phyloP scores from a whole-genome alignment of 2,329 filamentous ascomycete species.

The Alternaria consortialis region DNA sequence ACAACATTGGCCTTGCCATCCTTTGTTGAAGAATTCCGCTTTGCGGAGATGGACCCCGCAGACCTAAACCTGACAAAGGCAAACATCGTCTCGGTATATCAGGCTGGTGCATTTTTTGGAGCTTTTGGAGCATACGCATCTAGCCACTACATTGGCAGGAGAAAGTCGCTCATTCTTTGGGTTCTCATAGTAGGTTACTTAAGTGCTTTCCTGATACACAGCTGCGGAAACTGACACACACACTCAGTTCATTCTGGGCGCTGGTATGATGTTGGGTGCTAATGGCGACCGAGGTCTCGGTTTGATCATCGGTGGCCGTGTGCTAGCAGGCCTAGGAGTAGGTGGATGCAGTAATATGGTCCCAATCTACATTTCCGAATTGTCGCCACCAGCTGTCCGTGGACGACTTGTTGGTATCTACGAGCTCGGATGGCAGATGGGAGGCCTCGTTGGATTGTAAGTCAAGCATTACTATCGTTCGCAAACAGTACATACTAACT shows the following conservation, averaged over 20 bases:
- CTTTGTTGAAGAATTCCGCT: constrained; percentile 74
- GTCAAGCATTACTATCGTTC: constrained; percentile 44
- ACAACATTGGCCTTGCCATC: constrained; percentile 76
- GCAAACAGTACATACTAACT: constrained; percentile 51
- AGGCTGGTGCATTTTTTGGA: constrained; percentile 85
- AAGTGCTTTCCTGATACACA: neutral
- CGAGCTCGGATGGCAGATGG: constrained; percentile 61
- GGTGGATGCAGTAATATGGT: constrained; percentile 66
- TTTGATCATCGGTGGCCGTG: constrained; percentile 65
- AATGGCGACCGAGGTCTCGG: constrained; percentile 60
- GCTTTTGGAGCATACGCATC: constrained; percentile 65
- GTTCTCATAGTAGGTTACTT: constrained; percentile 54
- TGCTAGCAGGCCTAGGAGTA: constrained; percentile 66
- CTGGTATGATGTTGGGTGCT: constrained; percentile 73
- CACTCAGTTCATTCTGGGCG: constrained; percentile 68
- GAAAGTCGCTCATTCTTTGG: constrained; percentile 69
- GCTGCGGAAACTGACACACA: neutral
- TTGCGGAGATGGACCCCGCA: constrained; percentile 59
- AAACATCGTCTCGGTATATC: constrained; percentile 83
- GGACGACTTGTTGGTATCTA: constrained; percentile 64
- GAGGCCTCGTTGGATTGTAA: constrained; percentile 41
- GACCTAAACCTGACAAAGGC: constrained; percentile 69
- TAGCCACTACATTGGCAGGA: constrained; percentile 73
- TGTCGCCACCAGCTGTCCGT: constrained; percentile 66
- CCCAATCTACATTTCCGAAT: constrained; percentile 68